Base-by-base conservation (phyloP, 176 grass and related monocot species). In the Panicum miliaceum region DNA sequence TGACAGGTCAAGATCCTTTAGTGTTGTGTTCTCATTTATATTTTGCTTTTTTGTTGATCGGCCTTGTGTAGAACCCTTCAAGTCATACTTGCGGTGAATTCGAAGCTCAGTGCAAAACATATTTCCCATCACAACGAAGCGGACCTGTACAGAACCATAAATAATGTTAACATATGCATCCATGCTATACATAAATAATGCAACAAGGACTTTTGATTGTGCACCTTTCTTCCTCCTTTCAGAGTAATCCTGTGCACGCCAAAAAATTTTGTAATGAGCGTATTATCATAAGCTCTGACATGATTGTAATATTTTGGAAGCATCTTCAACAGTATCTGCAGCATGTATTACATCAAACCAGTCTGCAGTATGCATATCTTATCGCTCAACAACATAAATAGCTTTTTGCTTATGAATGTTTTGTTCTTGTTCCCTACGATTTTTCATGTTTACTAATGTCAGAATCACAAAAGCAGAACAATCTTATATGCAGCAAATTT, bases 271-370 rank as follows among this genome's bases (percentile, higher is more conserved):
- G 93, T 98, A 76, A 98, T 96, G 66, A 98, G 96, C 10, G 96
- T 98, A 88, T 98, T 98, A 63, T 98, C 96, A 88, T 98, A 95
- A 87, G 91, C 91, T 94, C 90, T 94, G 29, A 98, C 96, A 89
- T 98, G 96, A 85, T 87, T 91, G 84, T 95, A 98, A 79, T 98
- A 98, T 69, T 89, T 93, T 70, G 96, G 96, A 81, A 98, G 91
- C 96, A 98, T 98, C 92, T 93, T 98, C 93, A 98, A 91, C 69
- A 98, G 83, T 92, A 96, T 93, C 96, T 95, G 90, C 82, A 95
- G 82, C 27, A 89, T 74, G 67, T 86, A 85, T 88, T 86, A 92
- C 73, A 86, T 92, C 86, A 92, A 88, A 85, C 82, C 82, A 92
- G 79, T 88, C 86, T 88, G 71, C 86, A 91, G 73, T 91, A 89